These are phyloP conservation scores for Allium cepa DNA, from an alignment of 106 monocot species.

Conservation along the genomic window DNA sequence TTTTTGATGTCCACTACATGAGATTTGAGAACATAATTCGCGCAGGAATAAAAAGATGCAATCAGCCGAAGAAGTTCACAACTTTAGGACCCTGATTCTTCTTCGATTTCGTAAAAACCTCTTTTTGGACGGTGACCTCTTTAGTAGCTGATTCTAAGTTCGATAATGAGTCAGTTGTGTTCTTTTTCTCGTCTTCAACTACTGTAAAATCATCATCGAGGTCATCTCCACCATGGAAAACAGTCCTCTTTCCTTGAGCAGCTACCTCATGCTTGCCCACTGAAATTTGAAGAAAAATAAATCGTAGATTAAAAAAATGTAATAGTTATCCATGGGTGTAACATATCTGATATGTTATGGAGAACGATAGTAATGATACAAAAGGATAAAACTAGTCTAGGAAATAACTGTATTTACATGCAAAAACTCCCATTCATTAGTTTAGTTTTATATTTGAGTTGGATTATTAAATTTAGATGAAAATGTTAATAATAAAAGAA, in stretches of 20 bases:
- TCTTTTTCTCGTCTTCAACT: constrained; percentile 16
- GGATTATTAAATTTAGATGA: neutral
- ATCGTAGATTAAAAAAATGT: neutral
- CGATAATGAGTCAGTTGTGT: constrained; percentile 13
- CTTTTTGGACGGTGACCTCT: constrained; percentile 7
- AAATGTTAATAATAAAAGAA: neutral
- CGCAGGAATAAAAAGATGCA: neutral
- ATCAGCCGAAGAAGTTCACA: constrained; percentile 58
- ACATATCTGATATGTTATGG: no score
- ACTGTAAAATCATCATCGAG: constrained; percentile 81
- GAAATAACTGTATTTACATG: no score
- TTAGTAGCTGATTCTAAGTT: neutral
- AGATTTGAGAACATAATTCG: no score
- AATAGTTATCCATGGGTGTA: neutral
- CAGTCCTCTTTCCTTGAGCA: constrained; percentile 20
- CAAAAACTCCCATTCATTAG: no score
- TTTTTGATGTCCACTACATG: no score
- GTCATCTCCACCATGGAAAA: constrained; percentile 76
- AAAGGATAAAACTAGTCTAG: no score
- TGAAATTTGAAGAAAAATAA: constrained; percentile 20
- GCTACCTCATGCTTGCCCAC: constrained; percentile 12
- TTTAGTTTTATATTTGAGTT: no score
- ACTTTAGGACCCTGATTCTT: constrained; percentile 63
- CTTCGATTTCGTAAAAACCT: constrained; percentile 25
- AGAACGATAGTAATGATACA: no score